These are phyloP conservation scores for Lactarius vividus DNA, from an alignment of 768 basidiomycete genomes.

Conservation along the genomic window DNA sequence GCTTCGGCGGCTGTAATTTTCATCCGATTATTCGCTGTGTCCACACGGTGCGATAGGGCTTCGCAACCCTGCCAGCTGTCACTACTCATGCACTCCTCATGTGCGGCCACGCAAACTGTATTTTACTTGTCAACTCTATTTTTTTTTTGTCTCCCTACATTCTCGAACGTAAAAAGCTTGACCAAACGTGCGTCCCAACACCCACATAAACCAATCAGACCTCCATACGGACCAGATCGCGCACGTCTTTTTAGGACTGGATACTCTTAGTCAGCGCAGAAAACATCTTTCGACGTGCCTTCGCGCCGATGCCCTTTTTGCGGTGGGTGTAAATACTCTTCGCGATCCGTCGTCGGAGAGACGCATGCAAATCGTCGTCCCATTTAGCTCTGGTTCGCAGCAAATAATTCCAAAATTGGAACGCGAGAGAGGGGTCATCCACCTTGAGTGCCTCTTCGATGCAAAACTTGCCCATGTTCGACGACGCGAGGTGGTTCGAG, in stretches of 20 bases:
- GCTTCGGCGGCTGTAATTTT: background rate
- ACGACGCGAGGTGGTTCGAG: conserved; percentile 40
- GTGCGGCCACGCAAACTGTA: background rate
- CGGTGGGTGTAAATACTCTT: conserved; percentile 35
- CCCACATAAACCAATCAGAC: conserved; percentile 5
- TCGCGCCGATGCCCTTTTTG: conserved; percentile 31
- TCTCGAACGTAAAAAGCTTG: conserved; percentile 12
- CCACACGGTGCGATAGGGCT: background rate
- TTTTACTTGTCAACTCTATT: conserved; percentile 22
- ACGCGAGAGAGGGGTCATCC: conserved; percentile 52
- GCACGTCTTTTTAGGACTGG: conserved; percentile 7
- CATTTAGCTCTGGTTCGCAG: conserved; percentile 46
- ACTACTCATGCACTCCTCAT: background rate
- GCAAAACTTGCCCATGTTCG: conserved; percentile 51
- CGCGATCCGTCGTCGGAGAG: conserved; percentile 44
- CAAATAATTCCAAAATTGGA: conserved; percentile 55
- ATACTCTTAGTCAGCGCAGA: conserved; percentile 36
- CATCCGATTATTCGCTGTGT: background rate
- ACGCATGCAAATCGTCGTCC: conserved; percentile 46
- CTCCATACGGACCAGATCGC: background rate
- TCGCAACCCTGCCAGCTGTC: conserved; percentile 22
- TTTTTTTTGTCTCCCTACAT: conserved; percentile 10
- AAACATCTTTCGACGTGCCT: conserved; percentile 34
- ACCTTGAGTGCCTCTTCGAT: conserved; percentile 49
- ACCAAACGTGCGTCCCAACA: background rate